A percentile compares a stretch with the other conserved stretches of the same genome.
phyloP scores from a whole-genome alignment of 176 grass and related monocot genomes.

The Themeda triandra region DNA sequence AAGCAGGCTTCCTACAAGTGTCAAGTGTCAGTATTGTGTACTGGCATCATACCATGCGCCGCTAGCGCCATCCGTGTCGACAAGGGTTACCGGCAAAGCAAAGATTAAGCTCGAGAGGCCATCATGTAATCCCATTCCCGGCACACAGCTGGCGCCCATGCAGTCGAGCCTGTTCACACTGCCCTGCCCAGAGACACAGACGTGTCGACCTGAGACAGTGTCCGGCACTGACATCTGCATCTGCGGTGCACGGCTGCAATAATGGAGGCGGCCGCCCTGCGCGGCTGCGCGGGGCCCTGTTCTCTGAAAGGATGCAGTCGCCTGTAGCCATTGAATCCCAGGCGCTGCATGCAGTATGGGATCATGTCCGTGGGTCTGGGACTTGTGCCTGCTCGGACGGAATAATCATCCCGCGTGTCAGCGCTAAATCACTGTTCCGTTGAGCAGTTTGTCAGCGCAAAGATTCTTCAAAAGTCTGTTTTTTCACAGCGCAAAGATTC shows the following conservation, averaged over 20 bases:
- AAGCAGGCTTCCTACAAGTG: not conserved
- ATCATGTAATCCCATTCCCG: not conserved
- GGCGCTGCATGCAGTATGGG: too few relatives aligned
- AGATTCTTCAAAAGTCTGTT: too few relatives aligned
- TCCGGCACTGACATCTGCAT: too few relatives aligned
- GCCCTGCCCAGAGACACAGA: not conserved
- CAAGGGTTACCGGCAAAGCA: slow-evolving; percentile 27
- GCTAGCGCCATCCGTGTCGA: too few relatives aligned
- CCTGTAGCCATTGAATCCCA: too few relatives aligned
- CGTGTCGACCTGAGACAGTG: slow-evolving; percentile 23
- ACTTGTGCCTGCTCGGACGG: too few relatives aligned
- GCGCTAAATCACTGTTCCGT: too few relatives aligned
- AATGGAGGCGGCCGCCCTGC: not conserved
- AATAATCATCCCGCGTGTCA: too few relatives aligned
- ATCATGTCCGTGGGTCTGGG: not conserved
- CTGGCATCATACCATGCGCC: too few relatives aligned
- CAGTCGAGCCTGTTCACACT: not conserved
- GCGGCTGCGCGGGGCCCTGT: not conserved
- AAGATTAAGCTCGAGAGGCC: slow-evolving; percentile 11
- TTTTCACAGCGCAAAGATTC: too few relatives aligned
- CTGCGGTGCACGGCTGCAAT: not conserved
- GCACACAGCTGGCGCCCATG: slow-evolving; percentile 32
- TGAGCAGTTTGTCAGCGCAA: too few relatives aligned
- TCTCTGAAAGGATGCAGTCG: too few relatives aligned
- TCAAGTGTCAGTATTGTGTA: not conserved